Percentiles rank a stretch among this genome's conserved stretches.
phyloP scores from a whole-genome alignment of 768 basidiomycete genomes.

The Vishniacozyma victoriae region DNA sequence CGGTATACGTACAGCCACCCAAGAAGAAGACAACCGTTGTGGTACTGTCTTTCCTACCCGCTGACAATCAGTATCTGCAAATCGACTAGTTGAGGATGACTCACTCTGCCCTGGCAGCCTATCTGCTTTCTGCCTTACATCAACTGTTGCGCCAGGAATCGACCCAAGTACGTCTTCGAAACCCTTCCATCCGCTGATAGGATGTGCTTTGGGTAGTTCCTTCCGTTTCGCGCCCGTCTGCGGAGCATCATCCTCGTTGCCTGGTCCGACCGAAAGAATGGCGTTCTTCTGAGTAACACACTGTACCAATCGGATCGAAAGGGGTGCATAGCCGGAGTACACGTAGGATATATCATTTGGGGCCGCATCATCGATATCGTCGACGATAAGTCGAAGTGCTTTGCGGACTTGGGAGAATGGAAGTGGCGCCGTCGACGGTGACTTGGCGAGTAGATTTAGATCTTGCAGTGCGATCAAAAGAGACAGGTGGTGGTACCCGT shows the following conservation, averaged over 20 bases:
- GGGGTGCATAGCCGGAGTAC: conserved; percentile 94
- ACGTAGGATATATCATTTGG: conserved; percentile 94
- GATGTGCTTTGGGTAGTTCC: conserved; percentile 70
- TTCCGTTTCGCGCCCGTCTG: conserved; percentile 27
- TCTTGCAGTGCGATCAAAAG: conserved; percentile 48
- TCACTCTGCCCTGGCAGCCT: conserved; percentile 17
- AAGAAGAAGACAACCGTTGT: conserved; percentile 94
- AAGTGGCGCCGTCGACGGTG: conserved; percentile 57
- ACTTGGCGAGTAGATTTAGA: conserved; percentile 55
- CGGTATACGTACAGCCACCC: conserved; percentile 94
- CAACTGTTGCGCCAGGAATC: conserved; percentile 81
- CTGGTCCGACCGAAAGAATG: conserved; percentile 56
- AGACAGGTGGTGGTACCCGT: conserved; percentile 57
- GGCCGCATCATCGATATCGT: conserved; percentile 60
- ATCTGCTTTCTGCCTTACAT: conserved; percentile 53
- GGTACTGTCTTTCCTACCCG: conserved; percentile 48
- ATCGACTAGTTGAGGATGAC: not conserved
- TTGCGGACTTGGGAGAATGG: conserved; percentile 70
- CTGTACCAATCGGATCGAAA: conserved; percentile 85
- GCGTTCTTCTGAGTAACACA: conserved; percentile 87
- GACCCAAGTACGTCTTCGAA: conserved; percentile 81
- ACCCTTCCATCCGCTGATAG: conserved; percentile 93
- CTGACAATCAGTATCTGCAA: not conserved
- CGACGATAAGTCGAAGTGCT: conserved; percentile 80
- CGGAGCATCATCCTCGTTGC: conserved; percentile 47